phyloP scores from a whole-genome alignment of 768 basidiomycete genomes.

The Hydnomerulius pinastri region DNA sequence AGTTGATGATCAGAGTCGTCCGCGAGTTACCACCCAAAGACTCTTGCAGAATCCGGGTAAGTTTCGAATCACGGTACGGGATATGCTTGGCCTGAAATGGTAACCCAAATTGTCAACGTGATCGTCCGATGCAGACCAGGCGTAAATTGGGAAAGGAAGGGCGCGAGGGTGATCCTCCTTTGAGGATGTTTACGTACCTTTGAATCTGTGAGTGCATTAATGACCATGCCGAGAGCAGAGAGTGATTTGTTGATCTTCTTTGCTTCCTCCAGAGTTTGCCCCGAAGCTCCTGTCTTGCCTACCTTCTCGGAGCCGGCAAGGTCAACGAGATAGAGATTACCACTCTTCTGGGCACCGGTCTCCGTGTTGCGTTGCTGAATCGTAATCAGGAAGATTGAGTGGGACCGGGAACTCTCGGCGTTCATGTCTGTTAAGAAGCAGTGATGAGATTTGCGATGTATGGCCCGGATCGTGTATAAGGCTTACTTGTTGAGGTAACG shows the following conservation, averaged over 20 bases:
- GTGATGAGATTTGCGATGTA: conserved; percentile 1
- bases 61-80: conserved; percentile 98
- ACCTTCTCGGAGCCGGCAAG: conserved; percentile 99
- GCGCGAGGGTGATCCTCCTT: background rate
- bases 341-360: conserved; percentile 92
- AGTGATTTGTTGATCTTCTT: conserved; percentile 99
- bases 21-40: conserved; percentile 94
- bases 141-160: background rate
- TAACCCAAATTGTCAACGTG: conserved; percentile 6
- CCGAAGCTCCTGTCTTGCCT: conserved; percentile 98
- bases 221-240: conserved; percentile 98
- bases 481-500: conserved; percentile 91
- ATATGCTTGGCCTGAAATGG: conserved; percentile 83
- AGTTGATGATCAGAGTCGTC: conserved; percentile 98
- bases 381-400: conserved; percentile 98
- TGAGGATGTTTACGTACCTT: conserved; percentile 58
- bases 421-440: conserved; percentile 81
- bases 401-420: conserved; percentile 97
- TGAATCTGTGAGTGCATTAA: conserved; percentile 94
- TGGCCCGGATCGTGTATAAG: background rate
- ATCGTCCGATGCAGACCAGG: background rate
- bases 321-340: conserved; percentile 97
- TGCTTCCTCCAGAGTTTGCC: conserved; percentile 97
- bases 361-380: conserved; percentile 97
- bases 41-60: conserved; percentile 98